A percentile compares a stretch with the other conserved stretches of the same genome.
These are phyloP conservation scores for Bacterosira constricta DNA, from an alignment of 108 stramenopile genomes.

Conservation along the genomic window DNA sequence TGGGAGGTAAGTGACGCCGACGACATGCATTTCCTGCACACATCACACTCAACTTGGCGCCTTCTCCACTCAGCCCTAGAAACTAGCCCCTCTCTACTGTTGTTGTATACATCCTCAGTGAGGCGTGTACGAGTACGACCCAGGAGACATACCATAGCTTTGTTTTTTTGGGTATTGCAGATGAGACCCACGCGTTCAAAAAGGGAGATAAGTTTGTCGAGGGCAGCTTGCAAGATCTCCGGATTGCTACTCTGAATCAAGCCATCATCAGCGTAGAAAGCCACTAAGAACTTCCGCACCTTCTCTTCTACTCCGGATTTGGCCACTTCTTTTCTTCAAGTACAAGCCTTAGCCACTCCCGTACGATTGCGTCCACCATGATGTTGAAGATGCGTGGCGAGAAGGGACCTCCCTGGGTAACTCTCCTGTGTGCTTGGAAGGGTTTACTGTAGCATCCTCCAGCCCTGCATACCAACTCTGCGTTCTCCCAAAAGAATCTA, in stretches of 20 bases:
- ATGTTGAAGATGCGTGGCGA: too few species aligned
- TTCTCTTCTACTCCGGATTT: too few species aligned
- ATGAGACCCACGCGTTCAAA: conserved; percentile 6
- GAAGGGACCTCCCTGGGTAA: too few species aligned
- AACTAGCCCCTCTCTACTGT: neutral
- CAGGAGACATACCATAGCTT: conserved; percentile 13
- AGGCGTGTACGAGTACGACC: neutral
- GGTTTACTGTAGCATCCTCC: too few species aligned
- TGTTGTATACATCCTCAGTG: neutral
- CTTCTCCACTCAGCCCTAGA: neutral
- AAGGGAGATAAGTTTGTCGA: neutral
- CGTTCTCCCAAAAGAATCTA: too few species aligned
- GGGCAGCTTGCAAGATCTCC: neutral
- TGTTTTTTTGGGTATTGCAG: conserved; percentile 6
- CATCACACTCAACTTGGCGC: neutral
- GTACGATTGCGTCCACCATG: too few species aligned
- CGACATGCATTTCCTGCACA: neutral
- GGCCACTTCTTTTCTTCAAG: too few species aligned
- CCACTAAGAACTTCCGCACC: too few species aligned
- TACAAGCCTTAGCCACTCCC: too few species aligned
- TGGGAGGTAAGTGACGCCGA: neutral
- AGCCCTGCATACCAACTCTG: too few species aligned
- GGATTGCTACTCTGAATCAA: neutral
- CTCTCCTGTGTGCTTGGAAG: too few species aligned
- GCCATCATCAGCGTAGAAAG: conserved; percentile 35